phyloP scores from a whole-genome alignment of 345 rosid species.

The Cochlearia excelsa region DNA sequence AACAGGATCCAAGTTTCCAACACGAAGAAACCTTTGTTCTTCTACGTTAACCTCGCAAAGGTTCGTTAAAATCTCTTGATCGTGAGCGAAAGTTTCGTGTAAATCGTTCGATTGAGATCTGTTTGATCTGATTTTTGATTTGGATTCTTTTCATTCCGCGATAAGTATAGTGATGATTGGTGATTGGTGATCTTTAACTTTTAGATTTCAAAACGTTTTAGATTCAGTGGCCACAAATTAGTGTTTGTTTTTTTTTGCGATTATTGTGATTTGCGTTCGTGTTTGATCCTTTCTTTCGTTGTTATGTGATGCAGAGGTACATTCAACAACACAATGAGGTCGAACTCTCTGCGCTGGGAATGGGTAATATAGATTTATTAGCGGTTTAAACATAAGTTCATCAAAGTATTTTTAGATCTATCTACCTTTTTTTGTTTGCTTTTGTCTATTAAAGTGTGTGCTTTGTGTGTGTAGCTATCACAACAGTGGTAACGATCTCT shows the following conservation, averaged over 20 bases:
- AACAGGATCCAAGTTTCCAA: constrained; percentile 65
- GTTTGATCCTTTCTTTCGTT: not conserved
- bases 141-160: too few species aligned
- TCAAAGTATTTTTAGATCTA: not conserved
- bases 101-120: too few species aligned
- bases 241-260: not conserved
- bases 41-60: constrained; percentile 69
- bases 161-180: too few species aligned
- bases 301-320: constrained; percentile 59
- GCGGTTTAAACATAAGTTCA: too few species aligned
- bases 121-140: too few species aligned
- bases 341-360: constrained; percentile 90
- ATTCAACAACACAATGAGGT: constrained; percentile 88
- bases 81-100: not conserved
- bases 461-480: constrained; percentile 45
- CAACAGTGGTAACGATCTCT: constrained; percentile 78
- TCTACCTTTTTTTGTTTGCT: not conserved
- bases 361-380: constrained; percentile 49
- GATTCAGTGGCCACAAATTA: not conserved
- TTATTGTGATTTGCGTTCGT: not conserved
- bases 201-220: not conserved
- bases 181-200: constrained; percentile 5
- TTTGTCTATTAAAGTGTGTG: not conserved
- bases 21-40: constrained; percentile 65
- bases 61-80: constrained; percentile 21